Evolutionary conservation across 192 early-diverging fungal genomes (phyloP).

Genomic region (Cetraspora pellucida): DNA sequence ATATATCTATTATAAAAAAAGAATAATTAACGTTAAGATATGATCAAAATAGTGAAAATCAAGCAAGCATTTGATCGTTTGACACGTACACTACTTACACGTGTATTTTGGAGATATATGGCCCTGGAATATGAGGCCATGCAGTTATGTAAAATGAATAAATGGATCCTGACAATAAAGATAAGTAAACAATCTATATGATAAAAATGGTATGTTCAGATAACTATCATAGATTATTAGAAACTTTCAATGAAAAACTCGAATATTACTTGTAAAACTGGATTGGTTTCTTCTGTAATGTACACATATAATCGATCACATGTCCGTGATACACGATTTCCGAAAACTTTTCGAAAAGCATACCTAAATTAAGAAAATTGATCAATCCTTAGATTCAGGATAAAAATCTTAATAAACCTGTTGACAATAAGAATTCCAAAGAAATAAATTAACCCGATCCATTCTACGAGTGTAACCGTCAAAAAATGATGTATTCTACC

Average conservation of each 20-base stretch:
- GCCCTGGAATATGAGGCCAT: slow-evolving; percentile 41
- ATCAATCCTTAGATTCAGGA: not conserved
- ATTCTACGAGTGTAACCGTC: not conserved
- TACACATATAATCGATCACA: slow-evolving; percentile 4
- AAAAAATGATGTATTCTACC: slow-evolving; percentile 9
- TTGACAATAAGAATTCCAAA: not conserved
- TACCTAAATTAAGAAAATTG: slow-evolving; percentile 6
- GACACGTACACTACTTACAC: slow-evolving; percentile 37
- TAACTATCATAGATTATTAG: not conserved
- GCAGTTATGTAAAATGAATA: slow-evolving; percentile 32
- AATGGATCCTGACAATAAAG: slow-evolving; percentile 34
- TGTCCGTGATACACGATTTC: not conserved
- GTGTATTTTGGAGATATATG: slow-evolving; percentile 40
- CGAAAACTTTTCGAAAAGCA: not conserved
- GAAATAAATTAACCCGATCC: not conserved
- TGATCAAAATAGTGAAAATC: not conserved
- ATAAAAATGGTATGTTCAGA: not conserved
- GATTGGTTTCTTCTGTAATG: slow-evolving; percentile 18
- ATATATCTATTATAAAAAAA: slow-evolving; percentile 37
- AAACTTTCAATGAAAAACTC: not conserved
- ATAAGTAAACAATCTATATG: slow-evolving; percentile 41
- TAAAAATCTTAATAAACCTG: not conserved
- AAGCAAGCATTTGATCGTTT: not conserved
- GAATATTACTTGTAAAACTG: slow-evolving; percentile 14
- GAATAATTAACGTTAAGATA: not conserved